Evolutionary conservation across 257 asterid genomes (phyloP).

Genomic region (Osmanthus fragrans): DNA sequence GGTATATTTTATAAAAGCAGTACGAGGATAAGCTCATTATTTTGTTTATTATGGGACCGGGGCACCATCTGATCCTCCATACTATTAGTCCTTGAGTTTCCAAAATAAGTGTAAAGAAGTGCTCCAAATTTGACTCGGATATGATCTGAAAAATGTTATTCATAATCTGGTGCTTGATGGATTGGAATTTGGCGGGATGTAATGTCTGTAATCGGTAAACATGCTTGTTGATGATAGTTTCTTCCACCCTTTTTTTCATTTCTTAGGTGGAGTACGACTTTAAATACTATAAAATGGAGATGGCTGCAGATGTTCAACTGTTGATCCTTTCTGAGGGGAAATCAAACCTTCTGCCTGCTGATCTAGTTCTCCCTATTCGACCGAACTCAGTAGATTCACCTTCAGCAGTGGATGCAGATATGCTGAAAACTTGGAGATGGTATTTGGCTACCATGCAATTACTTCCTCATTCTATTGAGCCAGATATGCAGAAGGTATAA

Average conservation of each 20-base stretch:
- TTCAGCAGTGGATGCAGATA: constrained; percentile 39
- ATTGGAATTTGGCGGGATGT: not conserved
- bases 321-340: constrained; percentile 84
- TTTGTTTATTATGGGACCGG: not conserved
- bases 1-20: constrained; percentile 32
- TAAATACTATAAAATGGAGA: constrained; percentile 86
- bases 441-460: constrained; percentile 81
- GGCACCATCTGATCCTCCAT: not conserved
- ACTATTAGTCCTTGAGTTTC: not conserved
- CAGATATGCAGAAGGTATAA: constrained; percentile 72
- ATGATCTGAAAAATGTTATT: not conserved
- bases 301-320: constrained; percentile 72
- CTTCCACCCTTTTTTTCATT: not conserved
- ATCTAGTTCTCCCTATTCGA: constrained; percentile 71
- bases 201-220: not conserved
- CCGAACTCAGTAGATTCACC: constrained; percentile 53
- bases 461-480: constrained; percentile 66
- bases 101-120: not conserved
- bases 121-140: not conserved
- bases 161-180: not conserved
- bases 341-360: constrained; percentile 85
- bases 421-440: constrained; percentile 80
- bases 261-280: constrained; percentile 83
- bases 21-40: not conserved
- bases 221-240: not conserved